Evolutionary conservation across 345 rosid species (phyloP).

Genomic region (Excoecaria agallocha): DNA sequence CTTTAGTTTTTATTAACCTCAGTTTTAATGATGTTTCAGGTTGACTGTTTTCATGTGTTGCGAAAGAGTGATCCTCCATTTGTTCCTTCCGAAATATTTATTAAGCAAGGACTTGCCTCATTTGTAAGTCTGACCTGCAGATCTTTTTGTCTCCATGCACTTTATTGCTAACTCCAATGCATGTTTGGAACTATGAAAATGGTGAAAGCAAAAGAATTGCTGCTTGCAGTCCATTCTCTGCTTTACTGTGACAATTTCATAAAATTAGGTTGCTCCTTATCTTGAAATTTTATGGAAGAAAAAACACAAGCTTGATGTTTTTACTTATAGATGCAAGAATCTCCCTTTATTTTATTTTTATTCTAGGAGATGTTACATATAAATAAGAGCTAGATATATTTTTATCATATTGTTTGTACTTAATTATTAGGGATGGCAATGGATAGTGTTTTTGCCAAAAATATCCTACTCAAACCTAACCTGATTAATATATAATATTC

Average conservation of each 20-base stretch:
- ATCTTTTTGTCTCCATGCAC: constrained; percentile 4
- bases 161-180: not conserved
- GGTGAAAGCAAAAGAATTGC: not conserved
- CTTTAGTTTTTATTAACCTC: not conserved
- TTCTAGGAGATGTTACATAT: not conserved
- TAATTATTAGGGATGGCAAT: not conserved
- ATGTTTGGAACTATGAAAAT: not conserved
- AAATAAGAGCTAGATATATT: not conserved
- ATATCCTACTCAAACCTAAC: no score
- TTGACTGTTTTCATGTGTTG: constrained; percentile 96
- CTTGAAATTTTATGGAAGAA: not conserved
- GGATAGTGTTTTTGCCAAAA: no score
- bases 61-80: constrained; percentile 96
- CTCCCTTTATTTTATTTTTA: not conserved
- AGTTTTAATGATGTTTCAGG: constrained; percentile 45
- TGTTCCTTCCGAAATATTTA: constrained; percentile 66
- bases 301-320: constrained; percentile 1
- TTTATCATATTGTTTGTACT: not conserved
- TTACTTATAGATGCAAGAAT: not conserved
- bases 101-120: constrained; percentile 90
- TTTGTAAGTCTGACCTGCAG: constrained; percentile 55
- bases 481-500: no score
- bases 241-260: not conserved
- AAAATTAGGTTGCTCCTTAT: not conserved
- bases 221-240: not conserved